A percentile compares a stretch with the other conserved stretches of the same genome.
Conservation (phyloP, 768 basidiomycete species). For the Tricholoma sp. region DNA sequence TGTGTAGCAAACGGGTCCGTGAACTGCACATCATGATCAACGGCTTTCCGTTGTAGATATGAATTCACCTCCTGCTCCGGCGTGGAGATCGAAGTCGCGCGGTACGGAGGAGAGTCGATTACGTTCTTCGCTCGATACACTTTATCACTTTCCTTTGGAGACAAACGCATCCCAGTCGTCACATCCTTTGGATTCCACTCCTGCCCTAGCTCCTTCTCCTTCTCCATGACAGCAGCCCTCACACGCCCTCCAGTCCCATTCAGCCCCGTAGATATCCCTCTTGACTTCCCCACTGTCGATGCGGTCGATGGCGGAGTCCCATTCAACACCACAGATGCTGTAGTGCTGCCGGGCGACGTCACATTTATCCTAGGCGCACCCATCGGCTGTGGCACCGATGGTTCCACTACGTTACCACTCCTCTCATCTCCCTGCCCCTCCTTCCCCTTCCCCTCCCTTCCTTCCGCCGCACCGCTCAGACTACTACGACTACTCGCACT, state of each 20-base stretch:
- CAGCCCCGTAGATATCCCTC: background rate
- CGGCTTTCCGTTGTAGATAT: background rate
- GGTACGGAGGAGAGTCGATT: background rate
- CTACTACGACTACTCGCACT: background rate
- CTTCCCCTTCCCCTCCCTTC: background rate
- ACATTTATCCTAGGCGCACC: conserved; percentile 6
- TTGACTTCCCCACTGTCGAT: conserved; percentile 6
- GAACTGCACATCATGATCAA: background rate
- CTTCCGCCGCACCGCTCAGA: background rate
- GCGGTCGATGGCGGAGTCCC: conserved; percentile 7
- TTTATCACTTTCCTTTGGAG: background rate
- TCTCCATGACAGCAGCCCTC: background rate
- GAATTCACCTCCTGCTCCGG: background rate
- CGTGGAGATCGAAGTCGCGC: background rate
- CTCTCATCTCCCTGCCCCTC: conserved; percentile 1
- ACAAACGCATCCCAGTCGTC: background rate
- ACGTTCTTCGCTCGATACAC: background rate
- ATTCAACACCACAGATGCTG: background rate
- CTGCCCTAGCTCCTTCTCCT: background rate
- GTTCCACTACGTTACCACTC: background rate
- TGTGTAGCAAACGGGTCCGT: background rate
- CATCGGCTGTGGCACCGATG: conserved; percentile 6
- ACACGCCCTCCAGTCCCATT: background rate
- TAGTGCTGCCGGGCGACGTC: conserved; percentile 6
- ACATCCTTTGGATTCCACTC: background rate